Base-by-base conservation (phyloP, 768 basidiomycete genomes). In the Mycena olivaceomarginata region DNA sequence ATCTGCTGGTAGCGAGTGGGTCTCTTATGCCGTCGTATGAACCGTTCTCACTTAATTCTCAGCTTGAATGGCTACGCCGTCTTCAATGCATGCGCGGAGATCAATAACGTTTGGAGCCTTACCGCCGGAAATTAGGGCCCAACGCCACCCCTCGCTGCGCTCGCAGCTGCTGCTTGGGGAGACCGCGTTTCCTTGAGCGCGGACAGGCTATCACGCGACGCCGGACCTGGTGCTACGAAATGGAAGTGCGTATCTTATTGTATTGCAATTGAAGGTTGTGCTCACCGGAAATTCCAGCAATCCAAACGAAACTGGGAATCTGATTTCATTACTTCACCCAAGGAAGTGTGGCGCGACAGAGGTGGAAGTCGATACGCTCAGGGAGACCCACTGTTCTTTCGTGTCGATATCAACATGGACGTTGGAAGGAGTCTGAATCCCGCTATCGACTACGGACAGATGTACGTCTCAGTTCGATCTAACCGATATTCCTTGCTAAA, bases 301-400 rank as follows among this genome's bases (percentile, higher is more conserved):
- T 57, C 76, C 40, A 12, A 76, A 72, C 16, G 79, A 80, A 71
- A 80, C 77, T 16, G 79, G 79, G n/a, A 80, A 80, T 63, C 65
- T 80, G 37, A n/a, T 80, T 80, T 70, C 73, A 75, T 59, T 80
- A 80, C 63, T 80, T 77, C 41, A 80, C 79, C 1, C 79, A 80
- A 51, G 79, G 79, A 1, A n/a, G 79, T 51, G 4, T 77, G 76
- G n/a, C 48, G 76, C 71, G 16, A 80, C 79, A 31, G 79, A 80
- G 57, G 79, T 80, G 2, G 79, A 80, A 56, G 64, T 80, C n/a
- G 79, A 80, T 45, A 80, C 67, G 0, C 77, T 80, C 40, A 80
- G 15, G 79, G 79, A 1, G 79, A 80, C 48, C 77, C 15, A 80
- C 79, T 46, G 79, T 80, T 53, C 67, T 80, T n/a, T 13, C 73